Conservation (phyloP, 768 basidiomycete genomes). For the Trametes gibbosa region DNA sequence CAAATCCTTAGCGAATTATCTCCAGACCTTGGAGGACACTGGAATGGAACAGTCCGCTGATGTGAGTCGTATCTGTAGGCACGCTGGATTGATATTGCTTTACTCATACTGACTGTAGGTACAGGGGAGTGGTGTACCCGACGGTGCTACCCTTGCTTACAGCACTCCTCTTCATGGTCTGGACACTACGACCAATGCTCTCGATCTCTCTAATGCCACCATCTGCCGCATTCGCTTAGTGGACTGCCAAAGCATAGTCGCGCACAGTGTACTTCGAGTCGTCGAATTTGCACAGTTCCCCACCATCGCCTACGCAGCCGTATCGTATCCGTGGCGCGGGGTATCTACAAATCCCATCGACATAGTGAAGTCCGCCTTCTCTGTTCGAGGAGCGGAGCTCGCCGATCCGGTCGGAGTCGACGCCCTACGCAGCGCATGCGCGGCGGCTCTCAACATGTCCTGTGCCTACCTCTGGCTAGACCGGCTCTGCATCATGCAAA, state of each 20-base stretch:
- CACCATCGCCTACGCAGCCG: constrained; percentile 2
- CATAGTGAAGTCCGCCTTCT: neutral
- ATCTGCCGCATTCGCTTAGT: constrained; percentile 7
- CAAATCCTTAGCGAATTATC: too few species aligned
- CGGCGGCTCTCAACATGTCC: neutral
- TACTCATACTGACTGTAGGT: neutral
- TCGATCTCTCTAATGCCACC: constrained; percentile 5
- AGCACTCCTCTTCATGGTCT: neutral
- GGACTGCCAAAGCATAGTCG: constrained; percentile 3
- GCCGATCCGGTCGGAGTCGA: constrained; percentile 10
- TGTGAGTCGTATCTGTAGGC: neutral
- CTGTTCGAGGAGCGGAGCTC: constrained; percentile 2
- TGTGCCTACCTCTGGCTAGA: constrained; percentile 13
- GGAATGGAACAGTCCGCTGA: too few species aligned
- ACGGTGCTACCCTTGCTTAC: neutral
- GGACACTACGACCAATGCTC: neutral
- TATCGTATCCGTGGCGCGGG: constrained; percentile 17
- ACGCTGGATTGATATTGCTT: neutral
- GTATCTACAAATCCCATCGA: neutral
- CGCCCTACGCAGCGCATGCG: constrained; percentile 6
- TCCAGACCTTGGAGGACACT: too few species aligned
- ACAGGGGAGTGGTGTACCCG: neutral
- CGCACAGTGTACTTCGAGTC: neutral
- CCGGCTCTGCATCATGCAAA: constrained; percentile 15
- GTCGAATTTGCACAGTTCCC: constrained; percentile 11